phyloP scores from a whole-genome alignment of 306 rosid genomes.

The Cucumis melo region DNA sequence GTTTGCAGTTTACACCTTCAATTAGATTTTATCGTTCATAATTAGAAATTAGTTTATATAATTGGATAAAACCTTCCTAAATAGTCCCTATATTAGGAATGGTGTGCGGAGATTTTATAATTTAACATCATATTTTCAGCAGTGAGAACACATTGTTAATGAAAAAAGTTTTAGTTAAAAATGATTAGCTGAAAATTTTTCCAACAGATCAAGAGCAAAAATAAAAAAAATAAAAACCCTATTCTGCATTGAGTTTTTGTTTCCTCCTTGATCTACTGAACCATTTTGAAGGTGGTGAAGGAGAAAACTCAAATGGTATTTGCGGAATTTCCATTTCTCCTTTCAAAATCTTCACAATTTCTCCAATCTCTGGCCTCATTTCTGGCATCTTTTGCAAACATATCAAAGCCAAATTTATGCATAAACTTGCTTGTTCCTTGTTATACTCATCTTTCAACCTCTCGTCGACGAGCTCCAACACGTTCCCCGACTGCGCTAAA shows the following conservation, averaged over 20 bases:
- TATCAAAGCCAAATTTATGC: conserved; percentile 67
- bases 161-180: not conserved
- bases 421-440: conserved; percentile 69
- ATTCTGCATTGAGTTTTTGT: conserved; percentile 30
- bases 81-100: no score
- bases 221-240: conserved; percentile 2
- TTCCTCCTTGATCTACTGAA: conserved; percentile 68
- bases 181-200: not conserved
- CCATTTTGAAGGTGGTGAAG: conserved; percentile 70
- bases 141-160: not conserved
- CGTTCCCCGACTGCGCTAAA: conserved; percentile 65
- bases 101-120: no score
- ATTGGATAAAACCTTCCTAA: no score
- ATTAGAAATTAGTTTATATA: no score
- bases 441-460: conserved; percentile 53
- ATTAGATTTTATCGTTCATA: no score
- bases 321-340: conserved; percentile 84
- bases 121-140: not conserved
- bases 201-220: not conserved
- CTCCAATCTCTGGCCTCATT: conserved; percentile 77
- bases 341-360: conserved; percentile 63
- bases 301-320: conserved; percentile 73
- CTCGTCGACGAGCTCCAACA: conserved; percentile 78
- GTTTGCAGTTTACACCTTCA: no score
- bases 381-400: conserved; percentile 85